Percentiles rank a stretch among this genome's conserved stretches.
Evolutionary conservation across 495 filamentous ascomycete species (phyloP).

Genomic region (Trichoderma erinaceum): DNA sequence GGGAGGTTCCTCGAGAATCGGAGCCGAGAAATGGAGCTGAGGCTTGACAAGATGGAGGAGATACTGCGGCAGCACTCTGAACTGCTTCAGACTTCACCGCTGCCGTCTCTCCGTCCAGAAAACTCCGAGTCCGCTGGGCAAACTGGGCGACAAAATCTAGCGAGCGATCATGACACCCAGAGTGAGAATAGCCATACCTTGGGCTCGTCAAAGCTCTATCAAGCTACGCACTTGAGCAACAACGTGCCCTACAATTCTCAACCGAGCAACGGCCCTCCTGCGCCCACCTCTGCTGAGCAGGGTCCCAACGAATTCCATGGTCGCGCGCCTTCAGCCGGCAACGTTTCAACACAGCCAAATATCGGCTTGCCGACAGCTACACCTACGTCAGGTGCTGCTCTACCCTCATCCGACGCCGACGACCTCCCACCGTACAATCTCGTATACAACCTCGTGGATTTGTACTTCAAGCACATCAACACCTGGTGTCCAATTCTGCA

Average conservation of each 20-base stretch:
- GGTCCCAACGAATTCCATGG: not conserved
- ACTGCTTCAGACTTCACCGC: constrained; percentile 30
- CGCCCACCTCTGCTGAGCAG: not conserved
- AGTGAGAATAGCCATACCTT: constrained; percentile 37
- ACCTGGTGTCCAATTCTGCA: constrained; percentile 88
- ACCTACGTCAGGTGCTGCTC: constrained; percentile 19
- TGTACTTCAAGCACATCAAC: constrained; percentile 89
- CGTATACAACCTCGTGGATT: constrained; percentile 70
- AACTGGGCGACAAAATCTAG: constrained; percentile 36
- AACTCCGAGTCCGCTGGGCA: constrained; percentile 45
- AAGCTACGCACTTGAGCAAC: constrained; percentile 16
- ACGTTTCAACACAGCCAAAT: constrained; percentile 32
- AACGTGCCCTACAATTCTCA: not conserved
- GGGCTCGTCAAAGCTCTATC: constrained; percentile 21
- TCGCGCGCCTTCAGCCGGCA: constrained; percentile 19
- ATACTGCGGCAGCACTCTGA: constrained; percentile 44
- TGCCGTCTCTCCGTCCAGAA: constrained; percentile 22
- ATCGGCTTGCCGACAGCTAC: constrained; percentile 42
- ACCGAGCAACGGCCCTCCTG: not conserved
- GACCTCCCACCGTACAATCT: constrained; percentile 82
- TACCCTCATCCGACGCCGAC: constrained; percentile 22
- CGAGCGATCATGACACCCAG: constrained; percentile 44
- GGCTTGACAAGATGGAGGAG: constrained; percentile 55
- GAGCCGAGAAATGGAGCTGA: constrained; percentile 63
- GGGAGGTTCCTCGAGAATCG: constrained; percentile 42